A percentile compares a stretch with the other conserved stretches of the same genome.
These are phyloP conservation scores for Russula olivacea DNA, from an alignment of 768 basidiomycete genomes.

Conservation along the genomic window DNA sequence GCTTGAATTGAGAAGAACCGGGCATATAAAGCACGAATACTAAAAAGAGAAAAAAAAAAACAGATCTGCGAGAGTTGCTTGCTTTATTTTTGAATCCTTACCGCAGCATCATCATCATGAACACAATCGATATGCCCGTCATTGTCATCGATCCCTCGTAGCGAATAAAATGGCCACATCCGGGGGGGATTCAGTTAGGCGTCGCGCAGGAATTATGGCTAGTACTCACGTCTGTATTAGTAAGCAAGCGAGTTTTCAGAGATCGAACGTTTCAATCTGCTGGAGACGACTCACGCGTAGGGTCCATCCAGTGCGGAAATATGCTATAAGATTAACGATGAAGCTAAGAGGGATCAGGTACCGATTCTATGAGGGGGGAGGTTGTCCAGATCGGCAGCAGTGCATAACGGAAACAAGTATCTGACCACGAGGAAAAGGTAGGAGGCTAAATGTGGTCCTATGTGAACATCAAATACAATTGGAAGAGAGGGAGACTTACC, in stretches of 20 bases:
- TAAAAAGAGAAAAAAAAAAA: background rate
- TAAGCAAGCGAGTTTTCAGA: background rate
- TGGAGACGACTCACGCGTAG: constrained; percentile 12
- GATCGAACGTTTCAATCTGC: background rate
- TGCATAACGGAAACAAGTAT: background rate
- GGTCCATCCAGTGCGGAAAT: constrained; percentile 26
- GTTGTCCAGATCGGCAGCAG: background rate
- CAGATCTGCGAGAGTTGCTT: background rate
- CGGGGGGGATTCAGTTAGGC: background rate
- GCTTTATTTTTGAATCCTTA: constrained; percentile 22
- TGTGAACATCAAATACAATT: background rate
- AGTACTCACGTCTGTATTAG: background rate
- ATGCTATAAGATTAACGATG: constrained; percentile 45
- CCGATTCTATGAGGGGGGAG: constrained; percentile 43
- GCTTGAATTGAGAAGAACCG: constrained; percentile 26
- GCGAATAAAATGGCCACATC: constrained; percentile 31
- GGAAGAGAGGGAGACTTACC: constrained; percentile 32
- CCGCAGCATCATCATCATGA: constrained; percentile 56
- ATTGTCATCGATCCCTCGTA: constrained; percentile 42
- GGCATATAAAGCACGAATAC: constrained; percentile 33
- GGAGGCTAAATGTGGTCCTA: constrained; percentile 26
- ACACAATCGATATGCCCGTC: constrained; percentile 47
- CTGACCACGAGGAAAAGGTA: constrained; percentile 38
- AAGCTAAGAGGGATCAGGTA: constrained; percentile 61
- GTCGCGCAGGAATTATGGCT: too few species aligned